A percentile compares a stretch with the other conserved stretches of the same genome.
These are phyloP conservation scores for Aspergillus eucalypticola DNA, from an alignment of 2,329 filamentous ascomycete species.

Conservation along the genomic window DNA sequence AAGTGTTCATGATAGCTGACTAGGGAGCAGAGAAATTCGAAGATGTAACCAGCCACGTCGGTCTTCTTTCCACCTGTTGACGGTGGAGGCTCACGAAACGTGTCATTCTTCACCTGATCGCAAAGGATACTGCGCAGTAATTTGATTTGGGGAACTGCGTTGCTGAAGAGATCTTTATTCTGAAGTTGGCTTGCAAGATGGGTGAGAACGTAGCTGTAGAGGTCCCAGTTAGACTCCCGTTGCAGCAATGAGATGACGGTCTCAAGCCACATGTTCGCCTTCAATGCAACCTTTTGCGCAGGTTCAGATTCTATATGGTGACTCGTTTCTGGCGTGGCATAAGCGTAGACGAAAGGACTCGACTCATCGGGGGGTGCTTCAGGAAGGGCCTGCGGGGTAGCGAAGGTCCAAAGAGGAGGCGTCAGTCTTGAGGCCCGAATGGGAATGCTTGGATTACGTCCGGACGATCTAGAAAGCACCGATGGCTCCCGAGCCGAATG, in stretches of 20 bases:
- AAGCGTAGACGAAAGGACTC: conserved; percentile 55
- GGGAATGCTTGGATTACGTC: conserved; percentile 35
- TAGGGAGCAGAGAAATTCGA: conserved; percentile 82
- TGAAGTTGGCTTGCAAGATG: conserved; percentile 84
- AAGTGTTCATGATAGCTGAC: conserved; percentile 89
- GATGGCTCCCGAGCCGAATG: conserved; percentile 34
- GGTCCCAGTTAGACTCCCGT: conserved; percentile 79
- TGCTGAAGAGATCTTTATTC: conserved; percentile 82
- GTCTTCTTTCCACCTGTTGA: conserved; percentile 79
- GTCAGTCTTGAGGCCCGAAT: conserved; percentile 39
- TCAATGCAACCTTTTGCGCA: conserved; percentile 51
- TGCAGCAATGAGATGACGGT: conserved; percentile 72
- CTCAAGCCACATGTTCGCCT: conserved; percentile 73
- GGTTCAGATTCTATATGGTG: conserved; percentile 26
- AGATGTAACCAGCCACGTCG: conserved; percentile 85
- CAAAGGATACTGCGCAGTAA: conserved; percentile 75
- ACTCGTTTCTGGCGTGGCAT: conserved; percentile 41
- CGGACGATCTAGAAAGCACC: conserved; percentile 33
- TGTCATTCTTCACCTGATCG: conserved; percentile 75
- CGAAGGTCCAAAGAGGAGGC: conserved; percentile 59
- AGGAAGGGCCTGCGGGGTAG: conserved; percentile 55
- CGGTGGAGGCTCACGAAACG: conserved; percentile 77
- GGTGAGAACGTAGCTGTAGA: conserved; percentile 86
- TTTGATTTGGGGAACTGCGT: conserved; percentile 71
- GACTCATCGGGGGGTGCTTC: conserved; percentile 52